Base-by-base conservation (phyloP, 495 filamentous ascomycete species). In the Bacidia gigantensis region DNA sequence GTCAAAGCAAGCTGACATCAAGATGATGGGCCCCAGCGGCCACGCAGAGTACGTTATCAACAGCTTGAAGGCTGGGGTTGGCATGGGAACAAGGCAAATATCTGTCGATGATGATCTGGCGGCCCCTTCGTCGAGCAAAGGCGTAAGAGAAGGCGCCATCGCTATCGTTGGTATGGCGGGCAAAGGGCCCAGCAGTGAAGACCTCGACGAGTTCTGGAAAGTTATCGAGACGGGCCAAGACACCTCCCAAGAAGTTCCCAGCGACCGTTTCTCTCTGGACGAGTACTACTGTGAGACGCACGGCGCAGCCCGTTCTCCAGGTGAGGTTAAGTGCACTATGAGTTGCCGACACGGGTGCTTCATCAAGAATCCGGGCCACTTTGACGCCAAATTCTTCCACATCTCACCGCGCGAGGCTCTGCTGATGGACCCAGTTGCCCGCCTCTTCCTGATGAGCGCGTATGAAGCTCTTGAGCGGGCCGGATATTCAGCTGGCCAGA, bases 251-350 rank as follows among this genome's bases (percentile, higher is more conserved):
- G 11, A 58, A 35, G 59, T 76, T 0, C 71, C 71, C 0, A 48
- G 56, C 0, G 68, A 71, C 50, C 61, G 72, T n/a, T 76, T 72
- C 35, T 66, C 74, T 50, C 26, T 71, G 1, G 60, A 70, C 0
- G 60, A 64, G 0, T 69, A 75, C 47, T 63, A 49, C 32, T 69
- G 74, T 58, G 52, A 7, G 70, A 69, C 26, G n/a, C n/a, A n/a
- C n/a, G n/a, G n/a, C n/a, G n/a, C n/a, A 56, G 60, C 2, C 65
- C 42, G 22, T 26, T 48, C 2, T 68, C 62, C 0, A 66, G 62
- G 0, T 71, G 54, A 46, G 71, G 71, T 1, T 62, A 57, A 0
- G 87, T 86, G 66, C 89, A 94, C 64, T 76, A 89, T 67, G 29
- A 63, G 83, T 82, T 50, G 80, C 82, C 24, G 77, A 93, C 58